Evolutionary conservation across 2,329 filamentous ascomycete genomes (phyloP).

Genomic region (Fusarium verticillioides): DNA sequence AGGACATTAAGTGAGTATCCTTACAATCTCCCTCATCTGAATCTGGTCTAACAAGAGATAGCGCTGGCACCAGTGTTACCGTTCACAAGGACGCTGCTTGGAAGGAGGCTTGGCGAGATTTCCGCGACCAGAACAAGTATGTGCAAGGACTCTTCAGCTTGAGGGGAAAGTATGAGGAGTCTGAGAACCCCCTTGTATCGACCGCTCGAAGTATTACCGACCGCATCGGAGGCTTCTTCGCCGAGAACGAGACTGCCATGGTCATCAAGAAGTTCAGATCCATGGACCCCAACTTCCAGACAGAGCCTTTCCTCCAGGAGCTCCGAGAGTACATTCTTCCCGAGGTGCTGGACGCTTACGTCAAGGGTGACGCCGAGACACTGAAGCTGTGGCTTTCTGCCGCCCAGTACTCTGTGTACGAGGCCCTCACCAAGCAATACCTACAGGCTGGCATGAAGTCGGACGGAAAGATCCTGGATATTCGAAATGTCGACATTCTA

Average conservation of each 20-base stretch:
- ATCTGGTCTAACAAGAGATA: slow-evolving; percentile 55
- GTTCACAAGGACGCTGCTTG: slow-evolving; percentile 96
- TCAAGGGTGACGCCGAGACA: slow-evolving; percentile 92
- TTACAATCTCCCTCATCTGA: neutral
- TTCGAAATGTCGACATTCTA: slow-evolving; percentile 90
- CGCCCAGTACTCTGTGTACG: slow-evolving; percentile 95
- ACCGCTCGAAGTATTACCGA: slow-evolving; percentile 96
- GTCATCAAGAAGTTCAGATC: slow-evolving; percentile 98
- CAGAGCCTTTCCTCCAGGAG: slow-evolving; percentile 93
- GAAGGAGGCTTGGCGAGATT: slow-evolving; percentile 98
- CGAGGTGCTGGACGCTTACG: slow-evolving; percentile 96
- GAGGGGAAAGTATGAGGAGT: slow-evolving; percentile 91
- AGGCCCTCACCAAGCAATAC: slow-evolving; percentile 96
- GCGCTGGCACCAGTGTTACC: slow-evolving; percentile 93
- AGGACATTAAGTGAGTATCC: slow-evolving; percentile 85
- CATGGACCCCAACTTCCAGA: slow-evolving; percentile 94
- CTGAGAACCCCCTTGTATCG: slow-evolving; percentile 93
- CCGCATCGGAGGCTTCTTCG: slow-evolving; percentile 92
- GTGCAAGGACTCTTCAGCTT: slow-evolving; percentile 90
- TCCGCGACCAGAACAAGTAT: slow-evolving; percentile 88
- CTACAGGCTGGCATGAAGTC: slow-evolving; percentile 92
- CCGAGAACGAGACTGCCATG: slow-evolving; percentile 96
- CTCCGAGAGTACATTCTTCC: slow-evolving; percentile 98
- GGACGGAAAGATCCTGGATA: slow-evolving; percentile 94
- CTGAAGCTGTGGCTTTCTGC: slow-evolving; percentile 96